Base-by-base conservation (phyloP, 495 filamentous ascomycete species). In the Penicillium paradoxum region DNA sequence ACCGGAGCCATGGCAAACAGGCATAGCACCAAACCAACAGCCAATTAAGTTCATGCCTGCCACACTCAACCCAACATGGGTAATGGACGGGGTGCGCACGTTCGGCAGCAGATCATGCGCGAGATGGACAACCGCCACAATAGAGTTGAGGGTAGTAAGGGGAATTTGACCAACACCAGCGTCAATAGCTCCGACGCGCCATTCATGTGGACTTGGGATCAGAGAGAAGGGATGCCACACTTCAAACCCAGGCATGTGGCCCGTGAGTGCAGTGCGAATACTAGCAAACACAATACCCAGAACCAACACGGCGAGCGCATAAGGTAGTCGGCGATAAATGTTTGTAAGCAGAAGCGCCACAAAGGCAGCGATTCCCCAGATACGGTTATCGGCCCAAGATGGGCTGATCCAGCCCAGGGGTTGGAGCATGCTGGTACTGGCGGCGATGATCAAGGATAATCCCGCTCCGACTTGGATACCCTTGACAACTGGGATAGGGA, bases 381-480 rank as follows among this genome's bases (percentile, higher is more conserved):
- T 65, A 11, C 83, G 77, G 66, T 90, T 95, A 67, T 95, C 87
- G 6, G 81, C 77, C 73, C 76, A 81, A 9, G 74, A 79, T 2
- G 86, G 82, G 15, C 62, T 61, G 1, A 69, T 60, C 80, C 82
- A 88, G 5, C 71, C 71, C 10, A 89, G 73, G 4, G 80, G 76
- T 15, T 73, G 67, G 8, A 89, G 77, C 32, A 90, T 71, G 49
- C 76, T 75, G 3, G 71, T 64, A n/a, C 86, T 86, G 7, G 89
- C 86, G 19, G 87, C 85, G 46, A 92, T 81, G 38, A 88, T 75
- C 11, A 97, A 78, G 11, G 83, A 85, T 21, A 97, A 71, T 0
- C 90, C 92, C 3, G 92, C 91, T 21, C 91, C 92, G 41, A 96
- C 82, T 69, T 97, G 92, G 60, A 97, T 96, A 10, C 92, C 92